A percentile compares a stretch with the other conserved stretches of the same genome.
Conservation (phyloP, 2,329 filamentous ascomycete genomes). For the Fusarium subglutinans region DNA sequence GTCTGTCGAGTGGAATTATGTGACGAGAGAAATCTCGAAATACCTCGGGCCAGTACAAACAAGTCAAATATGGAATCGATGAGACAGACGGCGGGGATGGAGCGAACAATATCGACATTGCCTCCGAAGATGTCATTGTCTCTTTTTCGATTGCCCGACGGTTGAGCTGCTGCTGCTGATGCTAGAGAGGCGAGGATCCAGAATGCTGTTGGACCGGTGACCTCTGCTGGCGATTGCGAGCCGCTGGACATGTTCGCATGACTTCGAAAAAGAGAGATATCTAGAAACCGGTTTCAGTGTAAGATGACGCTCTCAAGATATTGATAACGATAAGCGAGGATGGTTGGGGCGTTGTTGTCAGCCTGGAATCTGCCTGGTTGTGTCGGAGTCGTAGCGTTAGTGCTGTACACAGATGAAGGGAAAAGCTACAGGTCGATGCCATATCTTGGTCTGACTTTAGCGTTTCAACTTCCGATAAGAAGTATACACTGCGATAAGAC, state of each 20-base stretch:
- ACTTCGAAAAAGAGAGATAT: rapidly evolving
- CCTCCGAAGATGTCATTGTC: neutral
- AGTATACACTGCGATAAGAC: neutral
- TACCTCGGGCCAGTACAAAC: rapidly evolving
- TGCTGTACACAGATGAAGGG: neutral
- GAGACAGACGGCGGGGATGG: neutral
- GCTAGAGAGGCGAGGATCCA: constrained; percentile 15
- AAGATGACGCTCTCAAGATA: neutral
- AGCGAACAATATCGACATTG: constrained; percentile 1
- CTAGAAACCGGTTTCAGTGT: neutral
- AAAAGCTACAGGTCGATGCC: rapidly evolving
- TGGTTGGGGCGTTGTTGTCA: neutral
- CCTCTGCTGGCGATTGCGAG: neutral
- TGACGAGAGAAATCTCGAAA: rapidly evolving
- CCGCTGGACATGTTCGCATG: neutral
- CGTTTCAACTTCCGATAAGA: rapidly evolving
- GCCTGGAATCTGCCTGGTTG: neutral
- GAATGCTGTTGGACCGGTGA: constrained; percentile 8
- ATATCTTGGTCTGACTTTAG: rapidly evolving
- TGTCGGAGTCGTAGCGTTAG: neutral
- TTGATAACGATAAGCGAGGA: neutral
- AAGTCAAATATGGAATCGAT: neutral
- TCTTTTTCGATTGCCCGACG: neutral
- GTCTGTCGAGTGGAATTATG: neutral
- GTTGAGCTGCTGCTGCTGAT: neutral